Evolutionary conservation across 1,284 basidiomycete species (phyloP).

Genomic region (Neolentinus lepideus): DNA sequence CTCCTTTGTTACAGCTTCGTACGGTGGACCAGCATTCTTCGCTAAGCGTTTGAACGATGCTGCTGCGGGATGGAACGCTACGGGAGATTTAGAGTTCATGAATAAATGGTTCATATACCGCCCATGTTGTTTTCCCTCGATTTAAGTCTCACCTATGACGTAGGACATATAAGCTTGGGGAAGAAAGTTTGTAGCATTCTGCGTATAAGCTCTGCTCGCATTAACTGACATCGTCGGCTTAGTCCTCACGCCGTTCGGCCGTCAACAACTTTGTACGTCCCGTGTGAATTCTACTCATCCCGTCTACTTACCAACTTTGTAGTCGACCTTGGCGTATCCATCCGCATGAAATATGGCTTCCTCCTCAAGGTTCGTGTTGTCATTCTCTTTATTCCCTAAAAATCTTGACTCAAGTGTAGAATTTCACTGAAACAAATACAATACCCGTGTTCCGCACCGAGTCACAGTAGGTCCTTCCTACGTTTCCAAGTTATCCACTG

Average conservation of each 20-base stretch:
- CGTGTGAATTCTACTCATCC: neutral
- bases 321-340: conserved; percentile 59
- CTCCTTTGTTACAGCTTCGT: conserved; percentile 19
- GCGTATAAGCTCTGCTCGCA: neutral
- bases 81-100: conserved; percentile 62
- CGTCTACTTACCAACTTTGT: neutral
- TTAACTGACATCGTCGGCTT: neutral
- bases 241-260: conserved; percentile 75
- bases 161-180: conserved; percentile 69
- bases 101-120: conserved; percentile 53
- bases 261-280: conserved; percentile 50
- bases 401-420: conserved; percentile 17
- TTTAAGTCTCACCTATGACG: neutral
- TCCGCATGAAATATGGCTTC: conserved; percentile 76
- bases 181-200: conserved; percentile 43
- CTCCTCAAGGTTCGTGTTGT: conserved; percentile 41
- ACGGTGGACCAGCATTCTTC: conserved; percentile 51
- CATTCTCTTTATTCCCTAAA: neutral
- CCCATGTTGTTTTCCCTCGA: neutral
- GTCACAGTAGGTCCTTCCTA: conserved; percentile 53
- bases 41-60: conserved; percentile 48
- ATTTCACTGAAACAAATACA: conserved; percentile 51
- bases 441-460: conserved; percentile 86
- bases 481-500: neutral
- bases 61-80: conserved; percentile 52